Evolutionary conservation across 768 basidiomycete genomes (phyloP).

Genomic region (Lactarius hatsudake): DNA sequence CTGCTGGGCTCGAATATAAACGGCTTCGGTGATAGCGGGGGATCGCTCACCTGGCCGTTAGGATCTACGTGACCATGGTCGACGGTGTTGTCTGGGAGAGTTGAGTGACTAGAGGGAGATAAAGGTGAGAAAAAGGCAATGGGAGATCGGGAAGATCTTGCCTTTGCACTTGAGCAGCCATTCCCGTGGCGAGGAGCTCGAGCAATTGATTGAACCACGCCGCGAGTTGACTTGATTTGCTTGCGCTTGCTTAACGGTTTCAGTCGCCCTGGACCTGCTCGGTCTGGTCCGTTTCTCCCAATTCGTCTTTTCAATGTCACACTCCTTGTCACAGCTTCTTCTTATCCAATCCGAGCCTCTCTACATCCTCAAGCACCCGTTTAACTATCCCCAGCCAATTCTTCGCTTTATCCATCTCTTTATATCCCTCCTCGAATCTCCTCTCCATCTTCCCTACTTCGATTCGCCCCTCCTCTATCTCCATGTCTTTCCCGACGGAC

Average conservation of each 20-base stretch:
- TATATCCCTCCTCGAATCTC: conserved; percentile 51
- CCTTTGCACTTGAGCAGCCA: conserved; percentile 29
- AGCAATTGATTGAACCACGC: conserved; percentile 25
- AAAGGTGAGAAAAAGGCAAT: conserved; percentile 25
- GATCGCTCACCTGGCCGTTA: conserved; percentile 27
- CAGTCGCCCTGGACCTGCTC: conserved; percentile 22
- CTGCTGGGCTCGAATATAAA: conserved; percentile 21
- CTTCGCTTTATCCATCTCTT: conserved; percentile 58
- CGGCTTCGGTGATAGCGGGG: conserved; percentile 16
- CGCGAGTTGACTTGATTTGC: conserved; percentile 24
- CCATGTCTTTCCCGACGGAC: conserved; percentile 57
- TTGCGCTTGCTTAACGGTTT: conserved; percentile 24
- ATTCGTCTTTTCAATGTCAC: conserved; percentile 15
- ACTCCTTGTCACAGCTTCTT: conserved; percentile 30
- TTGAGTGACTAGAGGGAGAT: conserved; percentile 24
- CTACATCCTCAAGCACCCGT: conserved; percentile 51
- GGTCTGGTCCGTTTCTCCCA: conserved; percentile 24
- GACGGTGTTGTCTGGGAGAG: conserved; percentile 27
- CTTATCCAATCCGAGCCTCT: conserved; percentile 10
- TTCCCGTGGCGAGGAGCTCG: conserved; percentile 24
- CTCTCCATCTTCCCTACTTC: conserved; percentile 64
- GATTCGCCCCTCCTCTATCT: conserved; percentile 54
- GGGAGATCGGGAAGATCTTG: conserved; percentile 28
- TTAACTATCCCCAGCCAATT: conserved; percentile 64
- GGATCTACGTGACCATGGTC: conserved; percentile 29